Conservation (phyloP, 1,284 basidiomycete genomes). For the Ganoderma meredithae region DNA sequence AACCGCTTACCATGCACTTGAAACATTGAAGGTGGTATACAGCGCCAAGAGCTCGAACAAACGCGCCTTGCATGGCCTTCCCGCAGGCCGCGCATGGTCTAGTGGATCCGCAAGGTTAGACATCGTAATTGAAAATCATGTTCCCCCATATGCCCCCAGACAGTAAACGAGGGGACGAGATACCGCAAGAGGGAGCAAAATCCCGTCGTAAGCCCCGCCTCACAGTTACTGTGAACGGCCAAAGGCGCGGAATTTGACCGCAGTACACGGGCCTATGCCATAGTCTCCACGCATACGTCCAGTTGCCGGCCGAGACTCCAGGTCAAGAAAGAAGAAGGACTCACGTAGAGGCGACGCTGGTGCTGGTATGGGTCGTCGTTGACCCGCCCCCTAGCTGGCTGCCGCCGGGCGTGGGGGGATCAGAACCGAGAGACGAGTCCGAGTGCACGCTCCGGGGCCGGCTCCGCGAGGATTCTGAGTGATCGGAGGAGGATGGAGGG, state of each 20-base stretch:
- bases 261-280: background rate
- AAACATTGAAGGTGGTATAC: conserved; percentile 98
- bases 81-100: conserved; percentile 80
- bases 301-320: conserved; percentile 41
- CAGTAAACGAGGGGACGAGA: background rate
- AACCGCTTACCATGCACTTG: conserved; percentile 84
- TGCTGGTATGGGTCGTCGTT: conserved; percentile 50
- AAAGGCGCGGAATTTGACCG: background rate
- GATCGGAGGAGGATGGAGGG: conserved; percentile 58
- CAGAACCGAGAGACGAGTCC: conserved; percentile 57
- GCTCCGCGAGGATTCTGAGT: conserved; percentile 52
- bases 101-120: conserved; percentile 30
- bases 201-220: background rate
- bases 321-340: conserved; percentile 26
- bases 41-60: conserved; percentile 93
- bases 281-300: background rate
- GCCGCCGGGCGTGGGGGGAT: conserved; percentile 51
- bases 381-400: conserved; percentile 55
- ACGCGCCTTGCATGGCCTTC: conserved; percentile 89
- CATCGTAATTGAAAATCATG: conserved; percentile 19
- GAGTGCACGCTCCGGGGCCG: conserved; percentile 54
- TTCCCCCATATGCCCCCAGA: background rate
- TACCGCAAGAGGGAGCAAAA: background rate
- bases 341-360: conserved; percentile 42
- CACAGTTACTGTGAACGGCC: conserved; percentile 43